Percentiles rank a stretch among this genome's conserved stretches.
Conservation (phyloP, 2,329 filamentous ascomycete genomes). For the Fusarium newnesense region DNA sequence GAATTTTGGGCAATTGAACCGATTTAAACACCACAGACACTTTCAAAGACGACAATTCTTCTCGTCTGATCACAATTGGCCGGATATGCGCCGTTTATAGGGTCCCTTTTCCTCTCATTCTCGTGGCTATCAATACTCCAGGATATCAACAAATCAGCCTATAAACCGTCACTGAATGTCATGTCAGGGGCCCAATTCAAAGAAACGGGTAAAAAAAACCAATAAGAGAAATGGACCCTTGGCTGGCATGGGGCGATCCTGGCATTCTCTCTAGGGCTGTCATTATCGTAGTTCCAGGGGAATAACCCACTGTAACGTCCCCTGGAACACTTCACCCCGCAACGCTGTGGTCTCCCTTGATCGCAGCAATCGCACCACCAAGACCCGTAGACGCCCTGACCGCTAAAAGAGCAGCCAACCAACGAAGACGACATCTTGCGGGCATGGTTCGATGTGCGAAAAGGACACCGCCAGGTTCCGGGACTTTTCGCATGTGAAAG, state of each 20-base stretch:
- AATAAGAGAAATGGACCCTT: slow-evolving; percentile 10
- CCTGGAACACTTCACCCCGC: slow-evolving; percentile 35
- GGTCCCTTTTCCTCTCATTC: slow-evolving; percentile 7
- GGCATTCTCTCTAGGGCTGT: slow-evolving; percentile 15
- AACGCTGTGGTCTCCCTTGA: slow-evolving; percentile 11
- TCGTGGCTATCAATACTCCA: slow-evolving; percentile 4
- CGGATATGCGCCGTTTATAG: slow-evolving; percentile 35
- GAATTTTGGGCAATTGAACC: slow-evolving; percentile 10
- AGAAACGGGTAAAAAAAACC: not conserved
- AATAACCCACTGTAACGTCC: slow-evolving; percentile 15
- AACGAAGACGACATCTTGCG: slow-evolving; percentile 6
- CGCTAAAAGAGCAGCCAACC: slow-evolving; percentile 31
- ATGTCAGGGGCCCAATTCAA: slow-evolving; percentile 6
- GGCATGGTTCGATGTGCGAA: slow-evolving; percentile 35
- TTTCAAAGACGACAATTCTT: slow-evolving; percentile 3
- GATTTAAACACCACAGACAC: slow-evolving; percentile 9
- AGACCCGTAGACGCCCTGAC: slow-evolving; percentile 30
- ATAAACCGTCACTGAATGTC: slow-evolving; percentile 26
- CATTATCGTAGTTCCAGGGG: slow-evolving; percentile 10
- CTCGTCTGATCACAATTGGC: slow-evolving; percentile 23
- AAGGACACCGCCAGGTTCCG: slow-evolving; percentile 38
- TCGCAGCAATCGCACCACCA: slow-evolving; percentile 31
- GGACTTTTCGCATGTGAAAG: slow-evolving; percentile 34
- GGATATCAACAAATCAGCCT: slow-evolving; percentile 30
- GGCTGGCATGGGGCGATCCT: slow-evolving; percentile 14